Evolutionary conservation across 1,284 basidiomycete genomes (phyloP).

Genomic region (Porodaedalea pini): DNA sequence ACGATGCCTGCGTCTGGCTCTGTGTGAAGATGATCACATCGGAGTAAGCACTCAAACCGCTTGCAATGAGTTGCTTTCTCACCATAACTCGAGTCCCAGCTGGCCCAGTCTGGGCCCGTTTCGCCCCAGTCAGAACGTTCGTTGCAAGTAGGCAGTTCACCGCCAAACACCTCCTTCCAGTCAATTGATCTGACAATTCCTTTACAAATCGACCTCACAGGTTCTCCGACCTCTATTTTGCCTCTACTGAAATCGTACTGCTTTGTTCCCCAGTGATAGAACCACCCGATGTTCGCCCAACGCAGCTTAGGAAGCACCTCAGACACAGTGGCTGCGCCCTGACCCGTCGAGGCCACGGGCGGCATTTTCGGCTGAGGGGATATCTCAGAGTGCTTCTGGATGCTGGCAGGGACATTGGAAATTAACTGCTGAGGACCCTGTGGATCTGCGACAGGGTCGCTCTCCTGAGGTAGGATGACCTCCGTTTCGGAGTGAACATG

Average conservation of each 20-base stretch:
- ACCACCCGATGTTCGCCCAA: conserved; percentile 93
- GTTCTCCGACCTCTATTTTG: conserved; percentile 56
- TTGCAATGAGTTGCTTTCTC: conserved; percentile 15
- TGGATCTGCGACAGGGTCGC: conserved; percentile 25
- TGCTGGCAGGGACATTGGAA: conserved; percentile 59
- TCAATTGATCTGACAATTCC: conserved; percentile 56
- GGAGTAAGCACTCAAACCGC: neutral
- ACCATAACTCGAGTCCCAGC: conserved; percentile 78
- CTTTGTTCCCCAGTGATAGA: conserved; percentile 91
- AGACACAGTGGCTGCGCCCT: conserved; percentile 42
- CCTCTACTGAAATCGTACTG: conserved; percentile 81
- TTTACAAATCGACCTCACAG: conserved; percentile 58
- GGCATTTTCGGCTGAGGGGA: conserved; percentile 52
- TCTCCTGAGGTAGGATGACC: conserved; percentile 29
- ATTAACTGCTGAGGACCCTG: conserved; percentile 63
- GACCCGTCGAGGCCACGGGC: conserved; percentile 53
- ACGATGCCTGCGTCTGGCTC: conserved; percentile 92
- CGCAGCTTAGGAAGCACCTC: conserved; percentile 69
- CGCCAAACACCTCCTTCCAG: conserved; percentile 63
- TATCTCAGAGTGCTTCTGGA: conserved; percentile 45
- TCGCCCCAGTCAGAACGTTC: conserved; percentile 48
- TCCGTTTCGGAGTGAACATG: conserved; percentile 41
- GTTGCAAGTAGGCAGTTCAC: conserved; percentile 6
- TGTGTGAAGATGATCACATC: conserved; percentile 28
- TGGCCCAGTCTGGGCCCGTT: conserved; percentile 54